Conservation (phyloP, 805 yeast genomes). For the Pichia membranifaciens region DNA sequence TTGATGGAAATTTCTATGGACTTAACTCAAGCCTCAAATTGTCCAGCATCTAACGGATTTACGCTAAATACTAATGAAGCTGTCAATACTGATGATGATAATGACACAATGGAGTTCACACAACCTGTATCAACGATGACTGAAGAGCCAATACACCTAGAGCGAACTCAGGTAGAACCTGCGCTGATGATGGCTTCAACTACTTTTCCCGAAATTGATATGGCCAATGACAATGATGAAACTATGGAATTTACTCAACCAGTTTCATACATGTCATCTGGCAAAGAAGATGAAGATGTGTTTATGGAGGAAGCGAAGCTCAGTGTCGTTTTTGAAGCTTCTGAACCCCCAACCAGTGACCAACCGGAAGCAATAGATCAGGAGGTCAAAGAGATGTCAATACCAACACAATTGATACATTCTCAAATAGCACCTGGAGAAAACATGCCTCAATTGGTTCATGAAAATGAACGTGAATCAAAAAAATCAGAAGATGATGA, state of each 20-base stretch:
- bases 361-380: not conserved
- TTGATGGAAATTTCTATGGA: conserved; percentile 3
- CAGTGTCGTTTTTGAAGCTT: conserved; percentile 10
- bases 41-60: not conserved
- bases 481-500: not conserved
- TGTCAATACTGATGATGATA: conserved; percentile 4
- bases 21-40: not conserved
- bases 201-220: not conserved
- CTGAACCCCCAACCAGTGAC: conserved; percentile 10
- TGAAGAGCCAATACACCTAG: not conserved
- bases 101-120: conserved; percentile 19
- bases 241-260: conserved; percentile 11
- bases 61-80: not conserved
- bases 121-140: conserved; percentile 6
- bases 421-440: no score
- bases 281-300: not conserved
- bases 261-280: not conserved
- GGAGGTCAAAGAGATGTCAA: no score
- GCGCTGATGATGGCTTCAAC: conserved; percentile 2
- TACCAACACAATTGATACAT: not conserved
- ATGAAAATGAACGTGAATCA: not conserved
- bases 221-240: not conserved
- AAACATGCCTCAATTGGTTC: not conserved
- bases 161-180: conserved; percentile 12
- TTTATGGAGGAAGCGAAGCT: not conserved